A percentile compares a stretch with the other conserved stretches of the same genome.
phyloP scores from a whole-genome alignment of 2,329 filamentous ascomycete species.

The Colletotrichum plurivorum region DNA sequence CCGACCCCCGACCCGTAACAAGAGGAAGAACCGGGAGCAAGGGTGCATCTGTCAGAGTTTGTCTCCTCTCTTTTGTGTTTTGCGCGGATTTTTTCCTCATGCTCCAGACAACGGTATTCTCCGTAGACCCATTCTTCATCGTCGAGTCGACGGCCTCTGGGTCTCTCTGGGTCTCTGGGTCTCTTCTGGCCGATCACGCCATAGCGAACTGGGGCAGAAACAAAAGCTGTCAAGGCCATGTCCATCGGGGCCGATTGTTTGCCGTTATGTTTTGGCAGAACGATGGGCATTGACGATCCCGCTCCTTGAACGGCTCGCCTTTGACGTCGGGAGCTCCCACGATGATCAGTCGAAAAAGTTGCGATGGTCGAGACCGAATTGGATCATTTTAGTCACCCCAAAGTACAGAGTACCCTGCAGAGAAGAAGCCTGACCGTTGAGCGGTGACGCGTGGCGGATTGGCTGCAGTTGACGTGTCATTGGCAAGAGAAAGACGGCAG shows the following conservation, averaged over 20 bases:
- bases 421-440: slow-evolving; percentile 12
- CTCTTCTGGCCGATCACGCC: slow-evolving; percentile 29
- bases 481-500: not conserved
- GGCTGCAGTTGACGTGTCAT: slow-evolving; percentile 10
- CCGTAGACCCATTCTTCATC: slow-evolving; percentile 9
- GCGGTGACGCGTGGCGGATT: slow-evolving; percentile 32
- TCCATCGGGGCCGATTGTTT: slow-evolving; percentile 6
- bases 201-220: slow-evolving; percentile 31
- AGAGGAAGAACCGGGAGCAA: slow-evolving; percentile 37
- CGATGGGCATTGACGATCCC: slow-evolving; percentile 15
- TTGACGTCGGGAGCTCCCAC: slow-evolving; percentile 19
- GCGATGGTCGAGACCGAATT: slow-evolving; percentile 12
- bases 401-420: not conserved
- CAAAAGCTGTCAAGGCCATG: slow-evolving; percentile 12
- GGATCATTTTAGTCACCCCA: not conserved
- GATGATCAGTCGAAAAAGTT: slow-evolving; percentile 17
- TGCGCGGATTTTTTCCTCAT: slow-evolving; percentile 20
- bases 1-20: slow-evolving; percentile 23
- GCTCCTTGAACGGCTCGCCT: not conserved
- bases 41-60: not conserved
- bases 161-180: slow-evolving; percentile 1
- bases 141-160: slow-evolving; percentile 1
- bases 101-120: not conserved
- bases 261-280: slow-evolving; percentile 9
- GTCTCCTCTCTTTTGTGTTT: not conserved